These are phyloP conservation scores for Calocybe gangraenosa DNA, from an alignment of 768 basidiomycete genomes.

Conservation along the genomic window DNA sequence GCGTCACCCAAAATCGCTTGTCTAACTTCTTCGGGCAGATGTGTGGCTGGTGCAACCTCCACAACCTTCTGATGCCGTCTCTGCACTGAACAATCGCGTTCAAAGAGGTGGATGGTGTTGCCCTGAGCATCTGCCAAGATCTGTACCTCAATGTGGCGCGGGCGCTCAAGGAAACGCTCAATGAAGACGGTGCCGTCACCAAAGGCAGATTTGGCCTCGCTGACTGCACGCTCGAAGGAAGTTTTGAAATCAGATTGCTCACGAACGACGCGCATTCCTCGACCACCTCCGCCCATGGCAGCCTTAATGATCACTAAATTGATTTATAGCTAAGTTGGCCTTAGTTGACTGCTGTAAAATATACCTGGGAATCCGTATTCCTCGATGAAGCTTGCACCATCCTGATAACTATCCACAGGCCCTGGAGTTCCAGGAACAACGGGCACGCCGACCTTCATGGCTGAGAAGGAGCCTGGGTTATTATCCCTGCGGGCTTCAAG, in stretches of 20 bases:
- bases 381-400: constrained; percentile 86
- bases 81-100: constrained; percentile 99
- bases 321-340: constrained; percentile 3
- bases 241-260: constrained; percentile 89
- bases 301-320: constrained; percentile 93
- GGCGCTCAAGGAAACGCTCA: constrained; percentile 94
- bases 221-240: constrained; percentile 87
- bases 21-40: constrained; percentile 87
- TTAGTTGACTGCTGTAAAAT: constrained; percentile 11
- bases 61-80: constrained; percentile 98
- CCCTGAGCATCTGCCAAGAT: constrained; percentile 87
- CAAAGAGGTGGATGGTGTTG: constrained; percentile 96
- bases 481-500: constrained; percentile 6
- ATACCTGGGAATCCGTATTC: constrained; percentile 93
- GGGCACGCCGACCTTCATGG: constrained; percentile 88
- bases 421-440: constrained; percentile 99
- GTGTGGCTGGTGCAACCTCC: constrained; percentile 95
- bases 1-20: constrained; percentile 87
- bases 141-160: constrained; percentile 97
- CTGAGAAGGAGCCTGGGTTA: constrained; percentile 31
- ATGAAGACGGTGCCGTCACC: constrained; percentile 99
- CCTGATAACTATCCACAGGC: constrained; percentile 73
- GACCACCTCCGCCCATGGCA: constrained; percentile 97
- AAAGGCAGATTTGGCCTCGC: constrained; percentile 94
- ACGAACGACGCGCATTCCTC: constrained; percentile 98